phyloP scores from a whole-genome alignment of 2,329 filamentous ascomycete genomes.

The Diaporthe capsici region DNA sequence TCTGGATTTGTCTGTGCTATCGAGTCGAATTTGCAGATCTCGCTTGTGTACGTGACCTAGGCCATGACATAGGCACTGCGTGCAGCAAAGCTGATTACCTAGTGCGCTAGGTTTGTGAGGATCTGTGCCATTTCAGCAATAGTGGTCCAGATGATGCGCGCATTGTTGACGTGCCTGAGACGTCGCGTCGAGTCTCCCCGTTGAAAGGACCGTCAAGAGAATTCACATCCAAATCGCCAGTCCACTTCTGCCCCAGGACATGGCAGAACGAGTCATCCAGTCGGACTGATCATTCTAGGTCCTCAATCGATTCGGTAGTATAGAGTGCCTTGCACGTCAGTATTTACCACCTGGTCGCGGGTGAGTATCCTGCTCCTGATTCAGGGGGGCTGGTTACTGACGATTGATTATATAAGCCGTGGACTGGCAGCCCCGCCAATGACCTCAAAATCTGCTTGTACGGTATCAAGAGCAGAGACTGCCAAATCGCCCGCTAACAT shows the following conservation, averaged over 20 bases:
- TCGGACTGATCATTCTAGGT: background rate
- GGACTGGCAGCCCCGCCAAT: conserved; percentile 18
- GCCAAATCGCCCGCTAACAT: background rate
- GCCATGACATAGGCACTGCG: background rate
- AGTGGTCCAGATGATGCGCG: background rate
- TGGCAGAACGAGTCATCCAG: background rate
- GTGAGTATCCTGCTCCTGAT: background rate
- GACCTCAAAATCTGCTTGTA: conserved; percentile 33
- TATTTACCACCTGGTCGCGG: background rate
- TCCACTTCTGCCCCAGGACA: background rate
- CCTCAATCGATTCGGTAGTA: background rate
- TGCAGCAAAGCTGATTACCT: background rate
- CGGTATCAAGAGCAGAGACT: conserved; percentile 11
- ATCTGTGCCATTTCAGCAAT: background rate
- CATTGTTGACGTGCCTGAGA: too few relatives aligned
- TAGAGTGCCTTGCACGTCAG: background rate
- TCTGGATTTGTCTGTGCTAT: background rate
- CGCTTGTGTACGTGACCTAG: background rate
- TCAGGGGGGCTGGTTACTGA: background rate
- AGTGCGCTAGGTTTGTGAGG: too few relatives aligned
- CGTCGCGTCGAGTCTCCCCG: background rate
- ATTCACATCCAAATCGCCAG: too few relatives aligned
- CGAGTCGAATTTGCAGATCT: background rate
- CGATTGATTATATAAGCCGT: conserved; percentile 29
- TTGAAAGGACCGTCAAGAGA: background rate